A percentile compares a stretch with the other conserved stretches of the same genome.
These are phyloP conservation scores for Elongisporangium undulatum DNA, from an alignment of 352 stramenopile species.

Conservation along the genomic window DNA sequence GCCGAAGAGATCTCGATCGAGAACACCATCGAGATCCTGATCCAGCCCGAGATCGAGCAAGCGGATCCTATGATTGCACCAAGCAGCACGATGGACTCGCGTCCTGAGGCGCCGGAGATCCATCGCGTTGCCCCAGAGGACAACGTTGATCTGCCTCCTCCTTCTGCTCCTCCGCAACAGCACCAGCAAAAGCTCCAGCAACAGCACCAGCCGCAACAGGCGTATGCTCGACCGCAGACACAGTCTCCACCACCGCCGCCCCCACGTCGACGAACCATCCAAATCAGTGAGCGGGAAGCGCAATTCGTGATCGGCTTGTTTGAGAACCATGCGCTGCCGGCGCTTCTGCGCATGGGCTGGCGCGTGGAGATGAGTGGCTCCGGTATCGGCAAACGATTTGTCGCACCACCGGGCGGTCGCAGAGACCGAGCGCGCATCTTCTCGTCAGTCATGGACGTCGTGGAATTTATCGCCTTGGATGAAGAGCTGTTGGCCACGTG, in stretches of 20 bases:
- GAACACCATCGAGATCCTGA: slow-evolving; percentile 78
- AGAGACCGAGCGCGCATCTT: slow-evolving; percentile 35
- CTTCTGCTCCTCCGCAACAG: too few species aligned
- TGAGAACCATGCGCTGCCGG: slow-evolving; percentile 71
- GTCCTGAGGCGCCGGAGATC: neutral
- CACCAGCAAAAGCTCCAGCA: slow-evolving; percentile 1
- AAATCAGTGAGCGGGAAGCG: slow-evolving; percentile 69
- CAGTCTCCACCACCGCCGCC: slow-evolving; percentile 9
- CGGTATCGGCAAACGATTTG: slow-evolving; percentile 31
- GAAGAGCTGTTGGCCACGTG: slow-evolving; percentile 50
- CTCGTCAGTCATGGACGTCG: slow-evolving; percentile 54
- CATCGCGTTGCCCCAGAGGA: neutral
- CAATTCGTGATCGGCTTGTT: slow-evolving; percentile 77
- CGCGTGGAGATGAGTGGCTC: slow-evolving; percentile 34
- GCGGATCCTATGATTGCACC: slow-evolving; percentile 26
- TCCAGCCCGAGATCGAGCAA: slow-evolving; percentile 83
- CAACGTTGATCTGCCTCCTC: neutral
- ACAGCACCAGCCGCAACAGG: slow-evolving; percentile 1
- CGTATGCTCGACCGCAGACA: slow-evolving; percentile 1
- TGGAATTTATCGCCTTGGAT: slow-evolving; percentile 69
- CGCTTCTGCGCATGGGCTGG: slow-evolving; percentile 64
- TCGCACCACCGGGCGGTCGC: slow-evolving; percentile 27
- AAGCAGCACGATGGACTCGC: neutral
- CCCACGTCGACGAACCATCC: slow-evolving; percentile 15
- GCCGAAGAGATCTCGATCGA: slow-evolving; percentile 75